Percentiles rank a stretch among this genome's conserved stretches.
phyloP scores from a whole-genome alignment of 805 yeast species.

The Kodamaea nitidulidarum region DNA sequence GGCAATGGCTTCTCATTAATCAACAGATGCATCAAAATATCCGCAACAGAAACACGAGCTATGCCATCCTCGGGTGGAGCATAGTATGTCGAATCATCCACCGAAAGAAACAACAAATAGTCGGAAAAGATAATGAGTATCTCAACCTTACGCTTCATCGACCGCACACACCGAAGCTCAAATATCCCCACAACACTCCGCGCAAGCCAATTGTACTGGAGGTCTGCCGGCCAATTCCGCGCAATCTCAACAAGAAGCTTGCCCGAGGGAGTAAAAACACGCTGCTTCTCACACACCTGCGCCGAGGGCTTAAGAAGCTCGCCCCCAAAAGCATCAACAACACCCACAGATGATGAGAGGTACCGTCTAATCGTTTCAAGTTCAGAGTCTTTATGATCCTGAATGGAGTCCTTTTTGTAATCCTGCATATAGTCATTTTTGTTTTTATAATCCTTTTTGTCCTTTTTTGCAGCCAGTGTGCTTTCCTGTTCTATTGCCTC shows the following conservation, averaged over 20 bases:
- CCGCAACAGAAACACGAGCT: conserved; percentile 62
- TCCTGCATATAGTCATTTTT: not conserved
- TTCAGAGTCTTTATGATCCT: no score
- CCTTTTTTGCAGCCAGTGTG: conserved; percentile 21
- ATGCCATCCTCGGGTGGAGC: conserved; percentile 6
- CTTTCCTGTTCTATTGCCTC: conserved; percentile 30
- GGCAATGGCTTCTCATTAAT: conserved; percentile 77
- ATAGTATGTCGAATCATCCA: conserved; percentile 44
- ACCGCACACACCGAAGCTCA: conserved; percentile 33
- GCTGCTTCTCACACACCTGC: conserved; percentile 25
- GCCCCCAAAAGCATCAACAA: conserved; percentile 81
- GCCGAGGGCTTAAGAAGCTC: conserved; percentile 17
- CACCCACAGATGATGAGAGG: conserved; percentile 52
- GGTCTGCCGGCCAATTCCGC: conserved; percentile 78
- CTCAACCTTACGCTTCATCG: conserved; percentile 26
- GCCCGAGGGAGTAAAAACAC: conserved; percentile 89
- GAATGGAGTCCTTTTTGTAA: no score
- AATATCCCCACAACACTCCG: conserved; percentile 79
- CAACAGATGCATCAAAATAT: conserved; percentile 83
- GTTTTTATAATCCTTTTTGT: no score
- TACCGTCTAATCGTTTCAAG: conserved; percentile 31
- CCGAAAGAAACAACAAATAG: conserved; percentile 59
- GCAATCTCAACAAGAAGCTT: conserved; percentile 82
- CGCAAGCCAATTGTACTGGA: conserved; percentile 85
- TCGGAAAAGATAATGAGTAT: conserved; percentile 80